A percentile compares a stretch with the other conserved stretches of the same genome.
Conservation (phyloP, 345 rosid species). For the Acer campestre region DNA sequence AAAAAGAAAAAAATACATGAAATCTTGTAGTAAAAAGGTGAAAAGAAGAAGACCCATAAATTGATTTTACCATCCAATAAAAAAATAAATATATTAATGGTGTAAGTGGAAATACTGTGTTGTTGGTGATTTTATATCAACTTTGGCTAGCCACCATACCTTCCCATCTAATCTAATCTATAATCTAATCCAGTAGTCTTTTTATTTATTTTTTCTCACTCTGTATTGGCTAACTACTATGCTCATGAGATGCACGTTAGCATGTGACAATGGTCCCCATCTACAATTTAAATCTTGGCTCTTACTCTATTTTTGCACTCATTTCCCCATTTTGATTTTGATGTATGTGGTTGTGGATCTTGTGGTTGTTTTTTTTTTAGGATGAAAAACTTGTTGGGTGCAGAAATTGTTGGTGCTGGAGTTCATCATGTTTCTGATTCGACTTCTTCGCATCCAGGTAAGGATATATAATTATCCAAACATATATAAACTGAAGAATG, state of each 20-base stretch:
- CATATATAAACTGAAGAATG: neutral
- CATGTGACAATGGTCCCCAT: slow-evolving; percentile 80
- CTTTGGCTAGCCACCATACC: slow-evolving; percentile 62
- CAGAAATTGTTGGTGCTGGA: slow-evolving; percentile 25
- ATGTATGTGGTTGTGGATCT: slow-evolving; percentile 30
- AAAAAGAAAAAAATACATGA: slow-evolving; percentile 30
- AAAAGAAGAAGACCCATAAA: slow-evolving; percentile 30
- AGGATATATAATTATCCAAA: neutral
- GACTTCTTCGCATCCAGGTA: slow-evolving; percentile 54
- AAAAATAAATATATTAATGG: slow-evolving; percentile 18
- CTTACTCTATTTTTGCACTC: slow-evolving; percentile 37
- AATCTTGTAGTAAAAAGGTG: slow-evolving; percentile 42
- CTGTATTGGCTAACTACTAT: slow-evolving; percentile 41
- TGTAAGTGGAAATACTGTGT: slow-evolving; percentile 49
- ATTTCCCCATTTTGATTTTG: neutral
- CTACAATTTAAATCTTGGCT: slow-evolving; percentile 22
- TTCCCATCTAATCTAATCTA: slow-evolving; percentile 42
- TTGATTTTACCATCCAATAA: slow-evolving; percentile 32
- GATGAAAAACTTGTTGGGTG: slow-evolving; percentile 36
- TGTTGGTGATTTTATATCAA: slow-evolving; percentile 46
- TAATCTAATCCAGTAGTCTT: slow-evolving; percentile 20
- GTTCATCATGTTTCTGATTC: slow-evolving; percentile 30
- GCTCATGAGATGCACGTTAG: slow-evolving; percentile 77
- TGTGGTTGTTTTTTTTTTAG: slow-evolving; percentile 33
- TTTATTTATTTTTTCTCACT: slow-evolving; percentile 9